Evolutionary conservation across 331 rosid species (phyloP), one percentile per base, ranked within the genome.

Genomic region (Telfairia occidentalis): DNA sequence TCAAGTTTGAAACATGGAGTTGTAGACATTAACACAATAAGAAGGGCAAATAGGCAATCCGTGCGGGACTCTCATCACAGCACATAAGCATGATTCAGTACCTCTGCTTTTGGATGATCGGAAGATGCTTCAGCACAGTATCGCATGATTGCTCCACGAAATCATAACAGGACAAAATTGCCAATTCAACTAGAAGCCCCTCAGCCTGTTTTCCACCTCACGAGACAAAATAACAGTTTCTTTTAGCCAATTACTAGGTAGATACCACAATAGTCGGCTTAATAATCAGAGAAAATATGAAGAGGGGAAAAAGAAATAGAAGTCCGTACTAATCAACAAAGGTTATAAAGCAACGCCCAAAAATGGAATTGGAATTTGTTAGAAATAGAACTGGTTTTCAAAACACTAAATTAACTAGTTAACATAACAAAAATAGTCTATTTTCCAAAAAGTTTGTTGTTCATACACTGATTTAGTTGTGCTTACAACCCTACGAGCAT

Each of bases 131-230:
- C 88, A 83, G 65, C 52, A 92, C 90, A 73, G 85, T 60, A 54
- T 92, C 99, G 82, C 99, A 92, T 13, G 87, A 82, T 30, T 79
- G 80, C 82, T 90, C 97, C 63, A 95, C 85, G 35, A 86, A 95
- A 85, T 95, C 97, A 78, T 95, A 95, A 85, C 96, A 92, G 70
- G 90, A 83, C 1, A 88, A 92, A 38, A 87, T 64, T 9, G 82
- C 85, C 87, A 92, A 67, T 83, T 95, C 99, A 19, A 48, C 84
- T 32, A 87, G 71, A 77, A 95, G 93, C 67, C 99, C 99, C 60
- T 90, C 99, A 54, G 96, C 93, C 99, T 95, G 86, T 37, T 86
- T 77, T 35, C 16, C 87, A 84, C 76, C 81, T 3, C 79, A 73
- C 48, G 35, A 70, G 46, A 59, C 77, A 63, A 54, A 77, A 70